Conservation (phyloP, 164 flowering plant genomes). For the Nymphaea thermarum region DNA sequence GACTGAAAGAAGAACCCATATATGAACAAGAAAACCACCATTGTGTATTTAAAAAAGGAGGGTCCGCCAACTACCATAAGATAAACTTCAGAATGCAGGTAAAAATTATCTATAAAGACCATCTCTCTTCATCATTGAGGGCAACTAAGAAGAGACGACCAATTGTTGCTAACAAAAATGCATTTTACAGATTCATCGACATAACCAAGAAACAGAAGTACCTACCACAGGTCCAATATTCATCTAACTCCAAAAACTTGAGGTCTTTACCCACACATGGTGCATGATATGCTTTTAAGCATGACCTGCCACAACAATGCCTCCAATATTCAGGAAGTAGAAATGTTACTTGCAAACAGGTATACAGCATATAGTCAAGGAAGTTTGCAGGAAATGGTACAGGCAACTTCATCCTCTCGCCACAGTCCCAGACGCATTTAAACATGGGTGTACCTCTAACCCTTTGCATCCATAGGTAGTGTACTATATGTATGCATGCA, state of each 20-base stretch:
- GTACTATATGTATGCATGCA: too few relatives aligned
- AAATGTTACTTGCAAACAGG: too few relatives aligned
- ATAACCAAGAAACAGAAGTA: background rate
- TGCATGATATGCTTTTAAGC: constrained; percentile 61
- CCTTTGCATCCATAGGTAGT: too few relatives aligned
- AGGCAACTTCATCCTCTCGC: too few relatives aligned
- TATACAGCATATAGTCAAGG: too few relatives aligned
- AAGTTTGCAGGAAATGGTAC: too few relatives aligned
- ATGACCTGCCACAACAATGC: constrained; percentile 26
- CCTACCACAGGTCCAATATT: constrained; percentile 51
- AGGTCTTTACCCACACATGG: constrained; percentile 49
- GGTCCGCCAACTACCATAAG: background rate
- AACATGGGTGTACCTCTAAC: too few relatives aligned
- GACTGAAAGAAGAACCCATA: background rate
- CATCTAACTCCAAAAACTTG: constrained; percentile 17
- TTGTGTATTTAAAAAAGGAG: background rate
- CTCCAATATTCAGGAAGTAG: too few relatives aligned
- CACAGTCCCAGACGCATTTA: too few relatives aligned
- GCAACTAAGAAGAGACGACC: background rate
- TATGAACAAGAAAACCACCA: background rate
- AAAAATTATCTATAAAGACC: background rate
- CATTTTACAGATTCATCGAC: background rate
- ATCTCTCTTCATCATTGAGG: background rate
- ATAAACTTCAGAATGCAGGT: too few relatives aligned
- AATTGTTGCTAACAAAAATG: too few relatives aligned